phyloP scores from a whole-genome alignment of 805 yeast genomes.

The Starmerella scarabaei region DNA sequence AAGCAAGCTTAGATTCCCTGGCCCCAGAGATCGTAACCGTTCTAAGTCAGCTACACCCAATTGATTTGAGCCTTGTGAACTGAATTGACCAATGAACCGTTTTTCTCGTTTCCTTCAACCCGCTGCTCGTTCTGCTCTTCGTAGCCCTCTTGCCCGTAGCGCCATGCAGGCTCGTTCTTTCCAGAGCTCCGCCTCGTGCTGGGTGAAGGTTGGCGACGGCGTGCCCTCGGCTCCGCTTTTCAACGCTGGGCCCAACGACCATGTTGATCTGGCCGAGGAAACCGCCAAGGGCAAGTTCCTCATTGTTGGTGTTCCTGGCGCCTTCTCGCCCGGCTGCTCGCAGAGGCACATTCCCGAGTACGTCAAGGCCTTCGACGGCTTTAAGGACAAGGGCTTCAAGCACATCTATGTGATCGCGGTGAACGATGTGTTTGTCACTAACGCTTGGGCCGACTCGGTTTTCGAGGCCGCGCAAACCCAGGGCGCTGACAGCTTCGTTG shows the following conservation, averaged over 20 bases:
- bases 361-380: constrained; percentile 37
- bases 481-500: constrained; percentile 31
- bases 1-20: no score
- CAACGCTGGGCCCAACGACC: constrained; percentile 54
- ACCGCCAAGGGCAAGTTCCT: constrained; percentile 38
- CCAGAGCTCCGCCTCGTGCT: constrained; percentile 21
- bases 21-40: no score
- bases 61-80: no score
- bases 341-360: constrained; percentile 66
- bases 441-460: constrained; percentile 55
- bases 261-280: constrained; percentile 41
- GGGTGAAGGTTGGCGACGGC: constrained; percentile 43
- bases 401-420: constrained; percentile 59
- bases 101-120: no score
- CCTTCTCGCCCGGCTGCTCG: constrained; percentile 70
- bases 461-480: constrained; percentile 14
- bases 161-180: constrained; percentile 14
- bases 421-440: constrained; percentile 75
- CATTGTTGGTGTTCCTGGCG: constrained; percentile 58
- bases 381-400: constrained; percentile 53
- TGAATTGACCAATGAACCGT: no score
- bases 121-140: no score
- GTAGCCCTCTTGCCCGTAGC: no score
- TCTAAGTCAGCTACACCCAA: no score
- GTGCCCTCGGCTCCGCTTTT: constrained; percentile 45